Conservation (phyloP, 1,139 yeast genomes). For the Suhomyces wounanorum region DNA sequence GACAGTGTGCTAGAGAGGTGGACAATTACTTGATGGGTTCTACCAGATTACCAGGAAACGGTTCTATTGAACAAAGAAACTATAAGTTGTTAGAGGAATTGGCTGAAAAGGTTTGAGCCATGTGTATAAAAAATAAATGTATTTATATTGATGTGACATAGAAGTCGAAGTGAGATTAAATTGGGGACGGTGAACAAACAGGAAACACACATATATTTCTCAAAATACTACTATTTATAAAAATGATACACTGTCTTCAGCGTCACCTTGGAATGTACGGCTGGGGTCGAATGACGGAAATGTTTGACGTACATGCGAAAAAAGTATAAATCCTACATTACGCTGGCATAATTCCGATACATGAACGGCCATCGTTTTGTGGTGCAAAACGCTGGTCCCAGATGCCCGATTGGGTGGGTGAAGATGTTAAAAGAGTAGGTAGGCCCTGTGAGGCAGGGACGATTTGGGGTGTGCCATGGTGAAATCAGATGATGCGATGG, state of each 20-base stretch:
- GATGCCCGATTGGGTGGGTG: too few relatives aligned
- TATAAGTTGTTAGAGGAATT: conserved; percentile 72
- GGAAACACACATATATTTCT: too few relatives aligned
- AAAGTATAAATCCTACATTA: background rate
- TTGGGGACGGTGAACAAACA: too few relatives aligned
- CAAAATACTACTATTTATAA: too few relatives aligned
- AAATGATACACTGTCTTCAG: too few relatives aligned
- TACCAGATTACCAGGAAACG: conserved; percentile 89
- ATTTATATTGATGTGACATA: background rate
- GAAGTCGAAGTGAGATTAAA: too few relatives aligned
- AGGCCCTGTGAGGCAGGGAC: too few relatives aligned
- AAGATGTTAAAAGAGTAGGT: too few relatives aligned
- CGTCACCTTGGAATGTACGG: background rate
- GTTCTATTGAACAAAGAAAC: conserved; percentile 85
- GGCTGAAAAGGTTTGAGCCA: conserved; percentile 54
- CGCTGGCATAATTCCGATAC: background rate
- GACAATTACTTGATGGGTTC: conserved; percentile 77
- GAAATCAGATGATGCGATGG: too few relatives aligned
- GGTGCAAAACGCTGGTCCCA: too few relatives aligned
- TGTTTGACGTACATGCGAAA: background rate
- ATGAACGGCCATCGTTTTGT: too few relatives aligned
- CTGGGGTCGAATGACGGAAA: background rate
- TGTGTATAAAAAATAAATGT: conserved; percentile 1
- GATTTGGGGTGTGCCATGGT: too few relatives aligned
- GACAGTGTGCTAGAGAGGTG: conserved; percentile 96